Evolutionary conservation across 768 basidiomycete species (phyloP).

Genomic region (Gloeophyllum trabeum): DNA sequence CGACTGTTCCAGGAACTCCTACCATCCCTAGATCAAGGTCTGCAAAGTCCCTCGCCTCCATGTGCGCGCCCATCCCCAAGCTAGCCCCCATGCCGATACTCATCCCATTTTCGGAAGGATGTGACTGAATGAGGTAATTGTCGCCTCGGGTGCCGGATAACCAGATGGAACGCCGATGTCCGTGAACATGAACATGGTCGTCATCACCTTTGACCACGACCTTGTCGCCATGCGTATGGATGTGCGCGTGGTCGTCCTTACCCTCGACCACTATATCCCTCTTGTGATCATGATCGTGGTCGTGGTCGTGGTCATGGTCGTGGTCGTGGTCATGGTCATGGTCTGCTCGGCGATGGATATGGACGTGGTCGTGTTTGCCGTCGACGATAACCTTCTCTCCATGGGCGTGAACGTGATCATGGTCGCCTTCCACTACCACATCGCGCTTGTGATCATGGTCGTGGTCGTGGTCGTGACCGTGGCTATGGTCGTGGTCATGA

Average conservation of each 20-base stretch:
- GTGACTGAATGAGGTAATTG: neutral
- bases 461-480: slow-evolving; percentile 2
- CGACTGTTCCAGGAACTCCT: slow-evolving; percentile 29
- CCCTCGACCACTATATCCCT: slow-evolving; percentile 8
- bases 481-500: slow-evolving; percentile 1
- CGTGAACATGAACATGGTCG: slow-evolving; percentile 11
- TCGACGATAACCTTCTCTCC: slow-evolving; percentile 10
- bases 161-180: slow-evolving; percentile 3
- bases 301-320: slow-evolving; percentile 10
- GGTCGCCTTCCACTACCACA: slow-evolving; percentile 1
- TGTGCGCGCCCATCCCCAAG: neutral
- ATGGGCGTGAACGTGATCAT: slow-evolving; percentile 3
- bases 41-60: slow-evolving; percentile 2
- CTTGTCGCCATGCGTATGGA: slow-evolving; percentile 9
- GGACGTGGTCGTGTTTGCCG: slow-evolving; percentile 16
- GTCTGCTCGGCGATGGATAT: slow-evolving; percentile 8
- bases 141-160: slow-evolving; percentile 1
- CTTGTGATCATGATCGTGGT: slow-evolving; percentile 9
- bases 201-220: slow-evolving; percentile 11
- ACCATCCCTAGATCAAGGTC: slow-evolving; percentile 1
- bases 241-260: slow-evolving; percentile 12
- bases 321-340: slow-evolving; percentile 2
- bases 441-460: slow-evolving; percentile 4
- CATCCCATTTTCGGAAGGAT: neutral
- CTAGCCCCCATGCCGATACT: neutral